Conservation (phyloP, 176 grass and related monocot species). For the Chrysopogon serrulatus region DNA sequence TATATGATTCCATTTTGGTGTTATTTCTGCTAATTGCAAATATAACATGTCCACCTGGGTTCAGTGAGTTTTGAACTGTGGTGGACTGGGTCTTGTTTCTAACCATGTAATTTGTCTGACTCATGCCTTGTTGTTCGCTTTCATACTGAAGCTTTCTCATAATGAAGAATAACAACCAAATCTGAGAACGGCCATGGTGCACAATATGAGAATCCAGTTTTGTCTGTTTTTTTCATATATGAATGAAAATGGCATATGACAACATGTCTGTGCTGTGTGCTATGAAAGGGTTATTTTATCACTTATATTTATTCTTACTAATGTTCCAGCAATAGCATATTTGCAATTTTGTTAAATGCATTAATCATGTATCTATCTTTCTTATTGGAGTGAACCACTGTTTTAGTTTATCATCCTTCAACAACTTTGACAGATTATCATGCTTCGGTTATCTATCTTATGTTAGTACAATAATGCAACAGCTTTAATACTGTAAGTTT, state of each 20-base stretch:
- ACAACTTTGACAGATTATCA: not conserved
- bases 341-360: not conserved
- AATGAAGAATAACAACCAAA: not conserved
- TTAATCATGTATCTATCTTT: not conserved
- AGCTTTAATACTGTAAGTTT: constrained; percentile 17
- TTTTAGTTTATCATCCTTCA: not conserved
- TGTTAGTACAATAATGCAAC: not conserved
- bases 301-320: not conserved
- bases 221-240: not conserved
- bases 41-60: not conserved
- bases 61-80: not conserved
- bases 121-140: not conserved
- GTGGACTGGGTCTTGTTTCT: not conserved
- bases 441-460: not conserved
- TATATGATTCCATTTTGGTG: not conserved
- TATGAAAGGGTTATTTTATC: not conserved
- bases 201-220: not conserved
- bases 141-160: not conserved
- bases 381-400: not conserved
- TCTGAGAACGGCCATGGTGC: not conserved
- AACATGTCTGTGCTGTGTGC: not conserved
- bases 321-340: not conserved
- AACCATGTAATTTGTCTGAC: not conserved
- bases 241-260: not conserved
- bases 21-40: not conserved